phyloP scores from a whole-genome alignment of 2,329 filamentous ascomycete species.

The Hawksworthiomyces lignivorus region DNA sequence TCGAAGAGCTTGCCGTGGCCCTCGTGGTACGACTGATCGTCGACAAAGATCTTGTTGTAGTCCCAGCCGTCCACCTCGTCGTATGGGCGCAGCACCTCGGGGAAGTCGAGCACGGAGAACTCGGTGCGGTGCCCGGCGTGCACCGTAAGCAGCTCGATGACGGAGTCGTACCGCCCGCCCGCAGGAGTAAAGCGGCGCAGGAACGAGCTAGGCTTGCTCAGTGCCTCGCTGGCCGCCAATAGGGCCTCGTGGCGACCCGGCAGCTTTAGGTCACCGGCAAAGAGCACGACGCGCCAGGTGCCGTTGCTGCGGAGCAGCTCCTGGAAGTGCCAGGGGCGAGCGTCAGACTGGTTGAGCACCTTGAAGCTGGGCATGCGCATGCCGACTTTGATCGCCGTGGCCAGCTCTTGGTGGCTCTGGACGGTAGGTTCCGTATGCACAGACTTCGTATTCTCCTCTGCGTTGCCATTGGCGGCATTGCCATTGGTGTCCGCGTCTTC shows the following conservation, averaged over 20 bases:
- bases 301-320: conserved; percentile 46
- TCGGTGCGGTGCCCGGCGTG: conserved; percentile 43
- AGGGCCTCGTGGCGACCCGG: conserved; percentile 26
- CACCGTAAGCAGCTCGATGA: conserved; percentile 52
- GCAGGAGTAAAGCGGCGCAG: conserved; percentile 6
- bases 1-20: conserved; percentile 52
- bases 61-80: conserved; percentile 40
- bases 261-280: conserved; percentile 43
- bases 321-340: conserved; percentile 51
- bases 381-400: conserved; percentile 38
- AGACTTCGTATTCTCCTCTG: neutral
- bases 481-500: neutral
- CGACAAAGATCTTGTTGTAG: conserved; percentile 46
- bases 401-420: conserved; percentile 29
- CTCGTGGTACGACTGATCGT: conserved; percentile 46
- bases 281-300: conserved; percentile 50
- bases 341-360: conserved; percentile 50
- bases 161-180: conserved; percentile 11
- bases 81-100: conserved; percentile 37
- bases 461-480: neutral
- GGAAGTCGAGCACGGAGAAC: conserved; percentile 41
- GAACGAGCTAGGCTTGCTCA: conserved; percentile 3
- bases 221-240: conserved; percentile 16
- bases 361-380: conserved; percentile 53
- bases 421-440: conserved; percentile 5